Percentiles rank a stretch among this genome's conserved stretches.
These are phyloP conservation scores for Solanum hybrid DNA, from an alignment of 305 asterid genomes.

Conservation along the genomic window DNA sequence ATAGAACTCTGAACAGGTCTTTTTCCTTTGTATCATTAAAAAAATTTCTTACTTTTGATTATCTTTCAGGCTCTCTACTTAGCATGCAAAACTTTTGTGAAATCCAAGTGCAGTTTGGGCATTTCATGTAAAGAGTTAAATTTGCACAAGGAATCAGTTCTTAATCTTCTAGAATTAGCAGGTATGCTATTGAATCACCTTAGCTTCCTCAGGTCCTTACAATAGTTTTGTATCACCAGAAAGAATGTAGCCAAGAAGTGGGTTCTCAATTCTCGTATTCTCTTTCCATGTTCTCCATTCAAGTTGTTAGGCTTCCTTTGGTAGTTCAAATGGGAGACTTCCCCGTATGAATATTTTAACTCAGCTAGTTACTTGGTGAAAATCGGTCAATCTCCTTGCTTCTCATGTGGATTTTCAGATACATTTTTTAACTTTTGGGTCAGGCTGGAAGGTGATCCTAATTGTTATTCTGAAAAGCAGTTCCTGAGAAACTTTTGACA, in stretches of 20 bases:
- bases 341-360: not conserved
- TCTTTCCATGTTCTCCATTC: not conserved
- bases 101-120: slow-evolving; percentile 26
- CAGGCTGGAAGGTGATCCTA: not conserved
- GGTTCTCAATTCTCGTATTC: not conserved
- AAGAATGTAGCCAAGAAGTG: not conserved
- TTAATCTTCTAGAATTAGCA: slow-evolving; percentile 48
- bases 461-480: not conserved
- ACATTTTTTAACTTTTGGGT: not conserved
- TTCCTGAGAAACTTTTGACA: not conserved
- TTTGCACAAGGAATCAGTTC: slow-evolving; percentile 49
- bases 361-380: not conserved
- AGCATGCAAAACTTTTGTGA: slow-evolving; percentile 60
- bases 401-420: not conserved
- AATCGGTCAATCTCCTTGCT: not conserved
- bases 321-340: not conserved
- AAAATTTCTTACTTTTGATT: slow-evolving; percentile 1
- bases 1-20: not conserved
- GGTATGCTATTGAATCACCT: slow-evolving; percentile 30
- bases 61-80: slow-evolving; percentile 61
- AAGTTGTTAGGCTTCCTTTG: not conserved
- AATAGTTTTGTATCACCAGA: not conserved
- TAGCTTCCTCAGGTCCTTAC: not conserved
- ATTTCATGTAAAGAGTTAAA: slow-evolving; percentile 29
- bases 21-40: slow-evolving; percentile 3